Percentiles rank a stretch among this genome's conserved stretches.
Conservation (phyloP, 1,284 basidiomycete species). For the Puccinia polysora region DNA sequence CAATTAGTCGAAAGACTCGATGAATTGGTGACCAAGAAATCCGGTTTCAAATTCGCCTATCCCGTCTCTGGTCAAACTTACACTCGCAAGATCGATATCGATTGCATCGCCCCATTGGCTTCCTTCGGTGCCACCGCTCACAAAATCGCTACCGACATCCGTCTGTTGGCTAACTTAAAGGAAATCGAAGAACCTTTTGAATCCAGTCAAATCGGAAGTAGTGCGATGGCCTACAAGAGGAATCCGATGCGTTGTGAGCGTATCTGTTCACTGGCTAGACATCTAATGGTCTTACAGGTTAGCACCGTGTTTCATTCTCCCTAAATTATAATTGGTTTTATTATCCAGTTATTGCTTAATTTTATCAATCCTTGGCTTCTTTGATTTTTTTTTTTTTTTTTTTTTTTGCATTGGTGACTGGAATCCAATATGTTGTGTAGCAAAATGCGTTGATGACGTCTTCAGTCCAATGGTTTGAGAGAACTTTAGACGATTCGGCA, state of each 20-base stretch:
- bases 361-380: too few species aligned
- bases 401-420: too few species aligned
- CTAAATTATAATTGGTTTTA: too few species aligned
- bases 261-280: slow-evolving; percentile 87
- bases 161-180: slow-evolving; percentile 87
- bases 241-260: slow-evolving; percentile 99
- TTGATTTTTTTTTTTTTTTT: too few species aligned
- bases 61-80: slow-evolving; percentile 98
- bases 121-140: slow-evolving; percentile 92
- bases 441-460: slow-evolving; percentile 89
- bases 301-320: slow-evolving; percentile 17
- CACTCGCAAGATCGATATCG: slow-evolving; percentile 93
- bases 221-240: slow-evolving; percentile 98
- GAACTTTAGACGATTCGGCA: slow-evolving; percentile 89
- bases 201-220: slow-evolving; percentile 87
- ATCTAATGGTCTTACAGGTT: slow-evolving; percentile 70
- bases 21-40: slow-evolving; percentile 78
- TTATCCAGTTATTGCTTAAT: too few species aligned
- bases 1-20: slow-evolving; percentile 91
- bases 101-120: slow-evolving; percentile 82
- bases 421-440: too few species aligned
- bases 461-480: slow-evolving; percentile 92
- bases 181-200: slow-evolving; percentile 99
- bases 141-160: slow-evolving; percentile 90
- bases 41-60: slow-evolving; percentile 88